Evolutionary conservation across 345 rosid species (phyloP), one percentile per base, ranked within the genome.

Genomic region (Physaria fendleri): DNA sequence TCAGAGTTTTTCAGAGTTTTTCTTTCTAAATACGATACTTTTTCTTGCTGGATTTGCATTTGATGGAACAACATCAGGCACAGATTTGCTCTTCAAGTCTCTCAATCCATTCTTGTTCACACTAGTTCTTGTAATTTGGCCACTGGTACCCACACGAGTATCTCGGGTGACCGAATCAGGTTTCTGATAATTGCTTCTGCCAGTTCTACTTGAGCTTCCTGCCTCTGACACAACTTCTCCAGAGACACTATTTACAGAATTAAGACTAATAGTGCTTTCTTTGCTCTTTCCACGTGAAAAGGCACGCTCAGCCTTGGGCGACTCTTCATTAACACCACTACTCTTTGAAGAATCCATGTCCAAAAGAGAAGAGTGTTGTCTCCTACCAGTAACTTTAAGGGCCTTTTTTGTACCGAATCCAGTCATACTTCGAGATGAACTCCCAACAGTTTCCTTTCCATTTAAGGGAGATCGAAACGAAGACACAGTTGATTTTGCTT

Each of bases 341-440:
- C 70, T 80, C 74, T 93, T 96, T 9, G 90, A 85, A 16, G 95
- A 85, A 78, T 82, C 95, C 9, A 74, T 76, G 49, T 82, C 88
- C 38, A 73, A 68, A 48, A 66, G 87, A 64, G 83, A 76, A 76
- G 83, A 44, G 0, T 37, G 57, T 18, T 73, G 80, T 65, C 77
- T 85, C 62, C 64, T 70, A 39, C 45, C 20, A 0, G 13, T 35
- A 17, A 47, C 49, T 35, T 12, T 59, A 1, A 55, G 14, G 1
- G 59, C 70, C 48, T 70, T 69, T 41, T 74, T 82, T 20, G 65
- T 59, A 54, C 73, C 76, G 5, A 60, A 68, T 35, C 66, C 56
- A 43, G 14, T 33, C 47, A 13, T 27, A 28, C 18, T 17, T n/a
- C 40, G 64, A 25, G 95, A 89, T 66, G 97, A 87, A 64, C 90